Evolutionary conservation across 2,329 filamentous ascomycete species (phyloP).

Genomic region (Keithomyces neogunnii): DNA sequence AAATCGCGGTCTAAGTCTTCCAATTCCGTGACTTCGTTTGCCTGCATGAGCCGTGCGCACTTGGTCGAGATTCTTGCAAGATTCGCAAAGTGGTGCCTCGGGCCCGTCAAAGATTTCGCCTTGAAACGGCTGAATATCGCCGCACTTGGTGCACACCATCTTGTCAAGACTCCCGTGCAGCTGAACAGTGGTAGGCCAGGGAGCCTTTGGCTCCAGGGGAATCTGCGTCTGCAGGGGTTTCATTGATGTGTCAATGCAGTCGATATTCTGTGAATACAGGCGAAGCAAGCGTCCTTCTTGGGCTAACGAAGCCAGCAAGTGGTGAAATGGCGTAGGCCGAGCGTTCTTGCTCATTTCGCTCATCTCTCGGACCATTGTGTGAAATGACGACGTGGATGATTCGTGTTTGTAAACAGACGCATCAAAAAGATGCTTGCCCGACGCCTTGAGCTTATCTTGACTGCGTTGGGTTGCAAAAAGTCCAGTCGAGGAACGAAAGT

Average conservation of each 20-base stretch:
- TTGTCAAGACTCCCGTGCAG: conserved; percentile 89
- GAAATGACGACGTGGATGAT: conserved; percentile 79
- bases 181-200: conserved; percentile 90
- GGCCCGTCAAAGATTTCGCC: conserved; percentile 75
- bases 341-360: conserved; percentile 70
- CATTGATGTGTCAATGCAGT: conserved; percentile 84
- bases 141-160: conserved; percentile 95
- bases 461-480: conserved; percentile 79
- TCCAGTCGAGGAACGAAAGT: conserved; percentile 87
- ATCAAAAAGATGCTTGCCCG: conserved; percentile 93
- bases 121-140: conserved; percentile 66
- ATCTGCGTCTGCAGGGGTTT: conserved; percentile 71
- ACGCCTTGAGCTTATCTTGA: conserved; percentile 80
- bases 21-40: conserved; percentile 89
- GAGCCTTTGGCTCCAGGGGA: conserved; percentile 72
- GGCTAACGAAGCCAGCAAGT: conserved; percentile 83
- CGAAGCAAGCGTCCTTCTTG: conserved; percentile 80
- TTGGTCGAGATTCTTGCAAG: conserved; percentile 66
- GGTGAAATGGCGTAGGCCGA: conserved; percentile 81
- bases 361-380: conserved; percentile 90
- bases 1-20: conserved; percentile 81
- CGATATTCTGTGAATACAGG: conserved; percentile 94
- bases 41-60: conserved; percentile 68
- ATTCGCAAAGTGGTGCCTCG: conserved; percentile 68
- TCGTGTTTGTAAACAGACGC: conserved; percentile 95